Evolutionary conservation across 1,284 basidiomycete species (phyloP), one percentile per base, ranked within the genome.

Genomic region (Tranzscheliella williamsii): DNA sequence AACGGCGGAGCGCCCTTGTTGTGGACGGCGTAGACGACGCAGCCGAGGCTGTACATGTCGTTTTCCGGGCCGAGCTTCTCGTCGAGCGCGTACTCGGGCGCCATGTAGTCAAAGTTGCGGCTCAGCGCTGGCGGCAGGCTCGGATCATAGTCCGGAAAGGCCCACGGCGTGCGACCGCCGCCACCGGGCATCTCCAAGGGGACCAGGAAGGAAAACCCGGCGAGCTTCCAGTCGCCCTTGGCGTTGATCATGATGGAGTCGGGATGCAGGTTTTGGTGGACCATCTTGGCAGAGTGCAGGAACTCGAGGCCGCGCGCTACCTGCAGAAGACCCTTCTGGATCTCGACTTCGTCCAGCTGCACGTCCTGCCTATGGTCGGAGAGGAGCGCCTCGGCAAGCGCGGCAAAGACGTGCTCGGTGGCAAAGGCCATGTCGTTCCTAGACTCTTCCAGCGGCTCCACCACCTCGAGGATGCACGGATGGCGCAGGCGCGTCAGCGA

Each of bases 141-240:
- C 15, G 85, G 85, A 78, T 97, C 92, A 58, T 87, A 88, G 23
- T 90, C 87, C 0, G 92, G 92, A 71, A 90, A 94, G 55, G 89
- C 86, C 86, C 90, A 95, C 22, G 85, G 85, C 1, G 90, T 86
- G 0, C 86, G 82, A 4, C 84, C 81, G 1, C 90, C 91, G 57
- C 89, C 86, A 16, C 56, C 55, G 1, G 86, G 79, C 24, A 83
- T 81, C 26, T 84, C 80, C 3, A 97, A 81, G 2, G 89, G 84
- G 15, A 93, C 91, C 0, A 90, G 33, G 41, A 93, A 82, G 5
- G 89, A 90, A 33, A 97, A 84, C 0, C 92, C 93, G 13, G 88
- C 87, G 38, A 99, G 83, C 80, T 97, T 99, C 94, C 94, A 99
- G 78, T 99, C 94, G 27, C 95, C 94, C 89, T 95, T 71, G 30